These are phyloP conservation scores for Mimosa pudica DNA, from an alignment of 306 rosid genomes.

Conservation along the genomic window DNA sequence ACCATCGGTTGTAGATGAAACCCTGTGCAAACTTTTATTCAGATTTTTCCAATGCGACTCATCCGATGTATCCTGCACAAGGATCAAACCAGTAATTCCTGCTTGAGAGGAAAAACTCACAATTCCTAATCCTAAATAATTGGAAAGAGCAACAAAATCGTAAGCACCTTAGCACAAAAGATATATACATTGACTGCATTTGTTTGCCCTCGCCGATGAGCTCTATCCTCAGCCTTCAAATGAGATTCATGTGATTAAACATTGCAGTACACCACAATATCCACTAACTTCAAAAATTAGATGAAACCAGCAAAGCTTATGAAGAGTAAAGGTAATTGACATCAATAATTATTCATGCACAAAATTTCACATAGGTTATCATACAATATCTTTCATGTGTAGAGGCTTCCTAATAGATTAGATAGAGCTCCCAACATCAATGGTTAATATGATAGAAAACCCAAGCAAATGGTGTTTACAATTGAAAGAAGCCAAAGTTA, in stretches of 20 bases:
- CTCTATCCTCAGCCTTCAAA: conserved; percentile 97
- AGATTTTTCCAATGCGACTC: conserved; percentile 76
- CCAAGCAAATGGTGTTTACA: conserved; percentile 18
- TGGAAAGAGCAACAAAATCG: conserved; percentile 27
- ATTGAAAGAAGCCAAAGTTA: conserved; percentile 3
- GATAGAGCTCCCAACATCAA: not conserved
- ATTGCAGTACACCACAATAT: conserved; percentile 2
- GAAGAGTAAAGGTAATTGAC: conserved; percentile 9
- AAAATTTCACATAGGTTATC: conserved; percentile 22
- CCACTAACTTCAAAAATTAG: conserved; percentile 29
- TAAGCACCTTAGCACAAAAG: conserved; percentile 85
- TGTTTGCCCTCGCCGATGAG: conserved; percentile 93
- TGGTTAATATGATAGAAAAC: conserved; percentile 22
- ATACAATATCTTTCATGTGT: not conserved
- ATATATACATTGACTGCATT: conserved; percentile 90
- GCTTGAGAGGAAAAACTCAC: conserved; percentile 25
- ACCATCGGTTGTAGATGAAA: conserved; percentile 85
- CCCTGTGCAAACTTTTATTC: conserved; percentile 78
- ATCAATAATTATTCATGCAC: conserved; percentile 25
- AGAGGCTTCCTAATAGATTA: conserved; percentile 19
- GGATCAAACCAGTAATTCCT: conserved; percentile 34
- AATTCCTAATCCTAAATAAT: conserved; percentile 26
- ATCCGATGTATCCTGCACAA: conserved; percentile 73
- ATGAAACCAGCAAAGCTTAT: conserved; percentile 21
- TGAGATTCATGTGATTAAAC: conserved; percentile 33